A percentile compares a stretch with the other conserved stretches of the same genome.
Conservation (phyloP, 352 stramenopile genomes). For the Globisporangium canariense region DNA sequence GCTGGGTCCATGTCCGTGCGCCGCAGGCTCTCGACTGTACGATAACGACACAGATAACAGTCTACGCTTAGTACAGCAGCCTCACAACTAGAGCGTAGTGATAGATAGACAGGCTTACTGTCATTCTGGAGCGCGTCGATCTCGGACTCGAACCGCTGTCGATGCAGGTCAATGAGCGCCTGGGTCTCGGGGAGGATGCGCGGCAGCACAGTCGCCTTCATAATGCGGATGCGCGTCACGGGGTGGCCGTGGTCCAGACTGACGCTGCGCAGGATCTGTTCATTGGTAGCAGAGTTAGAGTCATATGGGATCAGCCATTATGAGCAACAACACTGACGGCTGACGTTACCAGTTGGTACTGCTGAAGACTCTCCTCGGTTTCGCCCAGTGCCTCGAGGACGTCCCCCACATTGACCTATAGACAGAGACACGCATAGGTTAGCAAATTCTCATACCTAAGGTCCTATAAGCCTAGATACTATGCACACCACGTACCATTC, state of each 20-base stretch:
- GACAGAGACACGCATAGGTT: background rate
- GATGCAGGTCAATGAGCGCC: slow-evolving; percentile 43
- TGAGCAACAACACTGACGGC: background rate
- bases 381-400: slow-evolving; percentile 59
- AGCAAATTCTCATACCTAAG: background rate
- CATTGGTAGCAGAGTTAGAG: background rate
- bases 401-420: slow-evolving; percentile 51
- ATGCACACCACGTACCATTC: slow-evolving; percentile 34
- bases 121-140: slow-evolving; percentile 34
- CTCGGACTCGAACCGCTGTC: slow-evolving; percentile 38
- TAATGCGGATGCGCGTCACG: slow-evolving; percentile 43
- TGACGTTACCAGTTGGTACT: slow-evolving; percentile 44
- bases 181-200: slow-evolving; percentile 54
- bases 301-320: background rate
- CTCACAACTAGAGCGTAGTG: background rate
- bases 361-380: slow-evolving; percentile 42
- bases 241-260: slow-evolving; percentile 21
- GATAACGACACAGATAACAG: background rate
- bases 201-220: slow-evolving; percentile 63
- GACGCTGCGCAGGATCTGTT: slow-evolving; percentile 27
- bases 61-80: background rate
- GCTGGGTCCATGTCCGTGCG: slow-evolving; percentile 46
- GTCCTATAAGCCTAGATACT: background rate
- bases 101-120: slow-evolving; percentile 24
- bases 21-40: slow-evolving; percentile 28